Conservation (phyloP, 106 monocot species). For the Dendrobium officinale region DNA sequence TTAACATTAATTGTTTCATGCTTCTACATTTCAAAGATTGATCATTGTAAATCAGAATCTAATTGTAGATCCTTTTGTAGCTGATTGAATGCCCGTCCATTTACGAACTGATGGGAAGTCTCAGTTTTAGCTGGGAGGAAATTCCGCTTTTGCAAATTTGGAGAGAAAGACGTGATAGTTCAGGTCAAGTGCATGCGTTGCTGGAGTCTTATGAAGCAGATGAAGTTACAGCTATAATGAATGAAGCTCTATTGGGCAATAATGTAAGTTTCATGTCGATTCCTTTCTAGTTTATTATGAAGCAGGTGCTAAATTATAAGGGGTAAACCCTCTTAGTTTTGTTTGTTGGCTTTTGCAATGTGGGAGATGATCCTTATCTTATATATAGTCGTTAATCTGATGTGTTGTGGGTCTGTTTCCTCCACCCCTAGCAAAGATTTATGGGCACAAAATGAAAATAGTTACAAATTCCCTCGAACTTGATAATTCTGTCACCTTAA, state of each 20-base stretch:
- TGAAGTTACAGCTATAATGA: slow-evolving; percentile 55
- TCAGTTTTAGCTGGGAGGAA: slow-evolving; percentile 65
- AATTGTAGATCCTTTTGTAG: slow-evolving; percentile 28
- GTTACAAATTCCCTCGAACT: neutral
- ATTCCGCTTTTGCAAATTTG: slow-evolving; percentile 78
- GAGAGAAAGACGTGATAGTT: slow-evolving; percentile 44
- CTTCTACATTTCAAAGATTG: neutral
- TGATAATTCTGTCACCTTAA: neutral
- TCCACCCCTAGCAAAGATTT: neutral
- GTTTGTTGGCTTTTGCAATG: neutral
- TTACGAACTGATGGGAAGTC: slow-evolving; percentile 79
- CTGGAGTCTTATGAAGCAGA: slow-evolving; percentile 72
- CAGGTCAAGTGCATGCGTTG: slow-evolving; percentile 29
- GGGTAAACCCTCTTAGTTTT: neutral
- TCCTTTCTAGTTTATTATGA: neutral
- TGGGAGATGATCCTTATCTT: neutral
- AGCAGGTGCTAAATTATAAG: neutral
- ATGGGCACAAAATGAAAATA: neutral
- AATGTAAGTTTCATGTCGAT: slow-evolving; percentile 25
- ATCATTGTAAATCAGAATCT: neutral
- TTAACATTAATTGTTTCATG: neutral
- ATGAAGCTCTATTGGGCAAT: slow-evolving; percentile 70
- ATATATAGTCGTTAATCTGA: neutral
- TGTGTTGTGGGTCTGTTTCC: neutral
- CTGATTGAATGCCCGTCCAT: slow-evolving; percentile 98